A percentile compares a stretch with the other conserved stretches of the same genome.
phyloP scores from a whole-genome alignment of 2,329 filamentous ascomycete species.

The Hypoxylon sp. region DNA sequence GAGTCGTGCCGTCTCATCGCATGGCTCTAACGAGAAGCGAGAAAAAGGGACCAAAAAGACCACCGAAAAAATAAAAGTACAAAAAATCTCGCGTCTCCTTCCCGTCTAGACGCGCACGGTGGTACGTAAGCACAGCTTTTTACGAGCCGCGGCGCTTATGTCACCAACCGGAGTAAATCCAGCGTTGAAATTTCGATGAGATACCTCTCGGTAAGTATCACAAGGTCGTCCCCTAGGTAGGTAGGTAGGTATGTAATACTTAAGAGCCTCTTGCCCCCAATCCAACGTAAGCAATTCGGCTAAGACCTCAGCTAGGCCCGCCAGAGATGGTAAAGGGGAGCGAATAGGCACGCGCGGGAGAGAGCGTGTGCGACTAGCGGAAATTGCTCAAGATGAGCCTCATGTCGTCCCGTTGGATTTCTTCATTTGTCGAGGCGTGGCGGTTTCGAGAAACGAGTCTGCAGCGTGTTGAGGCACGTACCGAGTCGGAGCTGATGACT shows the following conservation, averaged over 20 bases:
- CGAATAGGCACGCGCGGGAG: neutral
- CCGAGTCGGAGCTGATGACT: conserved; percentile 16
- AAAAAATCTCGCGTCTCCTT: neutral
- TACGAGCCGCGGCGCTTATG: conserved; percentile 27
- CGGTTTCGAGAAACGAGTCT: conserved; percentile 59
- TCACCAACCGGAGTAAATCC: conserved; percentile 15
- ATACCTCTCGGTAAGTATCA: neutral
- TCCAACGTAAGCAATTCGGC: conserved; percentile 21
- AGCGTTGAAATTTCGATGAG: neutral
- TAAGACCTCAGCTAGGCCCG: neutral
- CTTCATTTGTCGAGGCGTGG: conserved; percentile 59
- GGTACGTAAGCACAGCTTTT: conserved; percentile 22
- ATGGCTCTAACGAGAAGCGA: conserved; percentile 2
- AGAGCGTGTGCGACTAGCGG: neutral
- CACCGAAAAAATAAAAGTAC: neutral
- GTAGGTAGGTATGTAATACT: too few relatives aligned
- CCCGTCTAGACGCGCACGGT: conserved; percentile 9
- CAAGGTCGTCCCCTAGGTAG: neutral
- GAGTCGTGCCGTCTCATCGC: conserved; percentile 26
- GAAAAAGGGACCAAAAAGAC: neutral
- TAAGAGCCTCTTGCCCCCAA: conserved; percentile 7
- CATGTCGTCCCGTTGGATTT: conserved; percentile 56
- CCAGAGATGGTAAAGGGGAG: neutral
- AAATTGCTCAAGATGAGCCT: conserved; percentile 7
- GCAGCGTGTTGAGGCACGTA: conserved; percentile 60